Evolutionary conservation across 352 stramenopile species (phyloP).

Genomic region (Globisporangium iwayamae): DNA sequence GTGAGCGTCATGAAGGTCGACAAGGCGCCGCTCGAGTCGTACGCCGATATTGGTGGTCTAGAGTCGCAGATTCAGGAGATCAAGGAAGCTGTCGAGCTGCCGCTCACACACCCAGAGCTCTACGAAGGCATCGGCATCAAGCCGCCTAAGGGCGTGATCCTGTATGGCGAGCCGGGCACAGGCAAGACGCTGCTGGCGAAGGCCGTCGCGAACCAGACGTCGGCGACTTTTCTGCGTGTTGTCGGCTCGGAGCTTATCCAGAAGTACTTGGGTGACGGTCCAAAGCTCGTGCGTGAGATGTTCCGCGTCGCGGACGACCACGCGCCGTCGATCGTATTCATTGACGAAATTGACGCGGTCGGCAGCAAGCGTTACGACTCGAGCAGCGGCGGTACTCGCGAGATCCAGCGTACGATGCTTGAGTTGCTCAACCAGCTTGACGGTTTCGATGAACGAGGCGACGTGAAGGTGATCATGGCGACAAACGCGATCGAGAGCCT

Average conservation of each 20-base stretch:
- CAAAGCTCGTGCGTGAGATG: constrained; percentile 99
- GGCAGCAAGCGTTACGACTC: constrained; percentile 99
- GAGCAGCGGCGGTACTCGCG: constrained; percentile 95
- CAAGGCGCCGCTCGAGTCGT: constrained; percentile 98
- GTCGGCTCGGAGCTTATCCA: constrained; percentile 99
- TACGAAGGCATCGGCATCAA: constrained; percentile 99
- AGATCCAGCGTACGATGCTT: constrained; percentile 99
- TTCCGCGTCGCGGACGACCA: constrained; percentile 99
- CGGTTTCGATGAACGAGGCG: constrained; percentile 98
- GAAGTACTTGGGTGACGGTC: constrained; percentile 99
- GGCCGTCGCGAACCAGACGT: constrained; percentile 99
- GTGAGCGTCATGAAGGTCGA: constrained; percentile 99
- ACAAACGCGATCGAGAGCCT: constrained; percentile 99
- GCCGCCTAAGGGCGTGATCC: constrained; percentile 98
- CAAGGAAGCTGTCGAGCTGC: constrained; percentile 95
- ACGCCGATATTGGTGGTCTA: constrained; percentile 99
- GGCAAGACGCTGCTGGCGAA: constrained; percentile 99
- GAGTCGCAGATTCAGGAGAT: constrained; percentile 98
- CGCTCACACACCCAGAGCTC: constrained; percentile 98
- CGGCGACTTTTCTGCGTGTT: constrained; percentile 98
- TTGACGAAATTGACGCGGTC: constrained; percentile 99
- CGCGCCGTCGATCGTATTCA: constrained; percentile 99
- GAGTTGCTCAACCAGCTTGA: constrained; percentile 99
- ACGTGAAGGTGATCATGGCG: constrained; percentile 99
- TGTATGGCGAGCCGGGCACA: constrained; percentile 99